Conservation (phyloP, 805 yeast species). For the Cyberlindnera euphorbiae region DNA sequence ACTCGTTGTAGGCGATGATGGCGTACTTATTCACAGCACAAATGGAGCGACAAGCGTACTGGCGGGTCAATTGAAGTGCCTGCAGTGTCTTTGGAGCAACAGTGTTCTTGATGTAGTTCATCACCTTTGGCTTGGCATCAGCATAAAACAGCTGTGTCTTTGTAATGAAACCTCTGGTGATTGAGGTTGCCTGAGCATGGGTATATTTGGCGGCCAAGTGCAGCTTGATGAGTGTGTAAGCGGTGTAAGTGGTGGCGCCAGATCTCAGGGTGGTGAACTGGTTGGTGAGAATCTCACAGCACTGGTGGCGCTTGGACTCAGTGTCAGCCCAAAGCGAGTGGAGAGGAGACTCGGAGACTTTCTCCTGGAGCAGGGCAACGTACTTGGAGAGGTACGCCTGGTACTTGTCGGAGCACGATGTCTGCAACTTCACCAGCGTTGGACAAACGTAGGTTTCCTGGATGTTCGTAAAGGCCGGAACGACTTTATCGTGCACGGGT, state of each 20-base stretch:
- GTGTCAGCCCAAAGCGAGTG: constrained; percentile 2
- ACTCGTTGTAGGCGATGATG: not conserved
- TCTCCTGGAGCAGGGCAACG: constrained; percentile 6
- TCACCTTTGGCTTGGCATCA: constrained; percentile 6
- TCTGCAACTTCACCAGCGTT: constrained; percentile 2
- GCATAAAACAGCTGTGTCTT: constrained; percentile 1
- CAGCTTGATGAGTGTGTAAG: constrained; percentile 8
- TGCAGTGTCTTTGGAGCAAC: constrained; percentile 3
- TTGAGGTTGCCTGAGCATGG: constrained; percentile 1
- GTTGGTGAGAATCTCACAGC: not conserved
- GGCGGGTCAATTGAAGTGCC: not conserved
- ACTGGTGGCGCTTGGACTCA: constrained; percentile 1
- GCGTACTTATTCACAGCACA: constrained; percentile 1
- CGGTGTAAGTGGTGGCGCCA: constrained; percentile 10
- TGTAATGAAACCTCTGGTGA: not conserved
- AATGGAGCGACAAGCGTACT: not conserved
- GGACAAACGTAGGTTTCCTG: constrained; percentile 13
- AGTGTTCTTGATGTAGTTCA: constrained; percentile 5
- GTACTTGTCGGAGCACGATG: constrained; percentile 9
- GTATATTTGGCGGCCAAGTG: constrained; percentile 3
- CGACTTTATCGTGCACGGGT: constrained; percentile 14
- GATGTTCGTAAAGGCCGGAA: constrained; percentile 6
- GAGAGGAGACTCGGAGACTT: constrained; percentile 8
- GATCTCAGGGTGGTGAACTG: not conserved
- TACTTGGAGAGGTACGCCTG: constrained; percentile 11